phyloP scores from a whole-genome alignment of 176 grass and related monocot species.

The Phoenix dactylifera region DNA sequence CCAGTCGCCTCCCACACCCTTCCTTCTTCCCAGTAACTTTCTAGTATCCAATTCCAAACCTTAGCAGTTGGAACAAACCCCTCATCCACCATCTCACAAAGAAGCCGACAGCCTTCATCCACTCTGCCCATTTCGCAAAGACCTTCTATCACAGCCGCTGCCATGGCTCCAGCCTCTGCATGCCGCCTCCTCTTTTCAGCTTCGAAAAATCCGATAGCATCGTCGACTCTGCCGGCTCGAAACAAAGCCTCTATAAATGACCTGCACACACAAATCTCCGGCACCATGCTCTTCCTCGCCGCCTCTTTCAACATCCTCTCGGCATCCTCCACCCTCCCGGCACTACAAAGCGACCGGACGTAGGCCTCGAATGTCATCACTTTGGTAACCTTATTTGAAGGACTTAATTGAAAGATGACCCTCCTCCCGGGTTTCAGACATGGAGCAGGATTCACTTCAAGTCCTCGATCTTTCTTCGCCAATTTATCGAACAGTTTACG shows the following conservation, averaged over 20 bases:
- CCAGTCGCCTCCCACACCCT: neutral
- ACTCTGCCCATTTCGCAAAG: slow-evolving; percentile 6
- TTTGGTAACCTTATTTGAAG: neutral
- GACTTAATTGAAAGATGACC: slow-evolving; percentile 12
- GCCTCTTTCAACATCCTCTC: slow-evolving; percentile 10
- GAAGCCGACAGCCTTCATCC: slow-evolving; percentile 4
- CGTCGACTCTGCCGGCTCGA: slow-evolving; percentile 1
- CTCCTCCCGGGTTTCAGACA: slow-evolving; percentile 1
- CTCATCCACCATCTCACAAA: neutral
- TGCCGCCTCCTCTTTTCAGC: neutral
- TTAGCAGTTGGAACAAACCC: slow-evolving; percentile 9
- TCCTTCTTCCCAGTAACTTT: slow-evolving; percentile 10
- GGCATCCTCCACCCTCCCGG: slow-evolving; percentile 9
- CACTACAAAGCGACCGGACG: slow-evolving; percentile 4
- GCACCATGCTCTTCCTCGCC: neutral
- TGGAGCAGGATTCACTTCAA: neutral
- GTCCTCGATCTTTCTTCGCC: neutral
- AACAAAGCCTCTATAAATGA: slow-evolving; percentile 15
- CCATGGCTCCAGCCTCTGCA: neutral
- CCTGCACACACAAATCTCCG: neutral
- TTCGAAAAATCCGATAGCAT: slow-evolving; percentile 5
- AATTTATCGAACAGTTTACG: slow-evolving; percentile 20
- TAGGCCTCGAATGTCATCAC: slow-evolving; percentile 7
- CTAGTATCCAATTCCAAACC: slow-evolving; percentile 8
- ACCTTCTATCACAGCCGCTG: neutral